Conservation (phyloP, 371 early-diverging fungal genomes). For the Apophysomyces trapeziformis region DNA sequence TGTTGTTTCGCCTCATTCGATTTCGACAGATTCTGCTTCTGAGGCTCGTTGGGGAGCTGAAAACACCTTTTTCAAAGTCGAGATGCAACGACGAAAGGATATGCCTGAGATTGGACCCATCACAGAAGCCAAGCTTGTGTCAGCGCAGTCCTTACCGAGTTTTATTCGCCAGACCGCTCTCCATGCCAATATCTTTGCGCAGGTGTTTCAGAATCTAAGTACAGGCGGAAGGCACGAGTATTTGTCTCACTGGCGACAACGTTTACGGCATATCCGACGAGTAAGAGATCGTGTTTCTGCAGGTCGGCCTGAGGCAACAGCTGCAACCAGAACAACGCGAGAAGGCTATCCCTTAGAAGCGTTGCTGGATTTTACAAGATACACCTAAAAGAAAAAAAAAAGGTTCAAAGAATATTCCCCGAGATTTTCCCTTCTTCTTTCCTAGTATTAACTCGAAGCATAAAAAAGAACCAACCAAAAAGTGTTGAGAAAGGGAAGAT, state of each 20-base stretch:
- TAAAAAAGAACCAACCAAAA: too few relatives aligned
- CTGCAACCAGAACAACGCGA: constrained; percentile 19
- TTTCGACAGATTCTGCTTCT: constrained; percentile 45
- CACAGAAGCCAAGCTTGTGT: constrained; percentile 81
- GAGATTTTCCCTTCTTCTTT: too few relatives aligned
- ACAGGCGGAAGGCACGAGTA: constrained; percentile 63
- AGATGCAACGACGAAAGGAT: constrained; percentile 75
- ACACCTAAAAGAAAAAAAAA: constrained; percentile 39
- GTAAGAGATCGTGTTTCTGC: constrained; percentile 55
- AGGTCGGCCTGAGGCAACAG: constrained; percentile 1
- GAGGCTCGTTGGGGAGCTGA: constrained; percentile 38
- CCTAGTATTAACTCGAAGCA: too few relatives aligned
- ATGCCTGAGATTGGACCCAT: constrained; percentile 88
- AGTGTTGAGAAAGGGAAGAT: too few relatives aligned
- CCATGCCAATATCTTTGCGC: constrained; percentile 91
- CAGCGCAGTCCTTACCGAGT: constrained; percentile 72
- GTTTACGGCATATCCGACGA: constrained; percentile 86
- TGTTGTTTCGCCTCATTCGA: constrained; percentile 75
- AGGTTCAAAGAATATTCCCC: too few relatives aligned
- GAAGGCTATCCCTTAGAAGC: constrained; percentile 48
- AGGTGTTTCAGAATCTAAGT: constrained; percentile 72
- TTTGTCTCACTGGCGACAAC: constrained; percentile 84
- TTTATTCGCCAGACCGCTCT: constrained; percentile 88
- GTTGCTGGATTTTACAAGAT: constrained; percentile 65
- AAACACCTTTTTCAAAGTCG: constrained; percentile 64